phyloP scores from a whole-genome alignment of 75 land plant species.

The Cupressus sempervirens region DNA sequence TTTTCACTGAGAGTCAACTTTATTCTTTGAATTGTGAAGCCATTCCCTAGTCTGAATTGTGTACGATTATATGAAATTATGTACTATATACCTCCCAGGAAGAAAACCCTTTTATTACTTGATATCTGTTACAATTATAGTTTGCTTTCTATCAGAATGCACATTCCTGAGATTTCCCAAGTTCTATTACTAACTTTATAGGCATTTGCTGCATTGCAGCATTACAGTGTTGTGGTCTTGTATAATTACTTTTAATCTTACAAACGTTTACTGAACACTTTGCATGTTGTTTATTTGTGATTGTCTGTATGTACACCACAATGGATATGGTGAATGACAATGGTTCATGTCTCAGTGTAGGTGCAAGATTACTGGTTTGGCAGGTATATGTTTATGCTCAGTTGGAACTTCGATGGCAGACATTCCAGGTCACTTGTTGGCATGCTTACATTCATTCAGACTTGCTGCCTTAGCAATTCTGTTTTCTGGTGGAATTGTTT shows the following conservation, averaged over 20 bases:
- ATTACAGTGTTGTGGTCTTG: neutral
- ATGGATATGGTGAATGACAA: neutral
- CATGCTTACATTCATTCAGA: constrained; percentile 55
- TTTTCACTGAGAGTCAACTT: neutral
- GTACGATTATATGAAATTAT: neutral
- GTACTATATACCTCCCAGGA: neutral
- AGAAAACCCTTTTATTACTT: neutral
- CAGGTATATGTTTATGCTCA: neutral
- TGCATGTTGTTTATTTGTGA: neutral
- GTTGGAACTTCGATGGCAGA: constrained; percentile 23
- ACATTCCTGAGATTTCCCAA: neutral
- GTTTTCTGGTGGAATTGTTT: constrained; percentile 68
- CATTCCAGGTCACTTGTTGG: constrained; percentile 40
- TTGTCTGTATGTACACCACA: neutral
- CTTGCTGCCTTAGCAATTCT: constrained; percentile 78
- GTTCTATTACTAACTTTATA: neutral
- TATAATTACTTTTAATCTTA: neutral
- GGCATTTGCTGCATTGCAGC: neutral
- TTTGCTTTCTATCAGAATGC: neutral
- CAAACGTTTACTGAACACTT: neutral
- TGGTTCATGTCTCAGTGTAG: constrained; percentile 7
- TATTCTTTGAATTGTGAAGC: neutral
- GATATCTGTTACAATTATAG: neutral
- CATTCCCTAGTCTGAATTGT: neutral
- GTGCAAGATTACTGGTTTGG: neutral